phyloP scores from a whole-genome alignment of 768 basidiomycete species.

The Pisolithus albus region DNA sequence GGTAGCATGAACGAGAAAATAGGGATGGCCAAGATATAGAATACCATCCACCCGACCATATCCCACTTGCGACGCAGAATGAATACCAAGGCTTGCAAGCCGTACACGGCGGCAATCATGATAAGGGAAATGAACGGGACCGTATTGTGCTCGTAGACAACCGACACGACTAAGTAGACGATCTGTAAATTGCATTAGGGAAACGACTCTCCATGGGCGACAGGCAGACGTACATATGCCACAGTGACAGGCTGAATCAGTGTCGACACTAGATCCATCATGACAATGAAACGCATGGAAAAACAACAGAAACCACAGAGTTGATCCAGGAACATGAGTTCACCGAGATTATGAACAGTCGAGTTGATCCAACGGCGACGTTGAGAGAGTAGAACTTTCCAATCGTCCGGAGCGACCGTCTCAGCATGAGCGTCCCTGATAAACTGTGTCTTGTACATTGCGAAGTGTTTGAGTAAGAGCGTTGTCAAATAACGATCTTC shows the following conservation, averaged over 20 bases:
- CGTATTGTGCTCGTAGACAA: conserved; percentile 54
- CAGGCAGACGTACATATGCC: conserved; percentile 62
- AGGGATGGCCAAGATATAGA: conserved; percentile 94
- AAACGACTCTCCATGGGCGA: not conserved
- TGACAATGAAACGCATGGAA: conserved; percentile 97
- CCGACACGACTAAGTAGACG: conserved; percentile 80
- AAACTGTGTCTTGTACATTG: conserved; percentile 90
- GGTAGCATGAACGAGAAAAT: conserved; percentile 91
- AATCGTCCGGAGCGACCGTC: conserved; percentile 94
- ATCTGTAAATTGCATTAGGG: conserved; percentile 42
- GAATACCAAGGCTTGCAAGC: conserved; percentile 89
- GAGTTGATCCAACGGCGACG: conserved; percentile 99
- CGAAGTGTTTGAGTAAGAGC: conserved; percentile 92
- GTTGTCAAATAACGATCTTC: conserved; percentile 99
- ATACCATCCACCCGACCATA: conserved; percentile 96
- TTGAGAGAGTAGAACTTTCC: conserved; percentile 90
- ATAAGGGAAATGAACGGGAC: conserved; percentile 81
- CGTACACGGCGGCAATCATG: conserved; percentile 93
- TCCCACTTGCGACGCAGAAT: conserved; percentile 93
- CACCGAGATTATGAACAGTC: conserved; percentile 93
- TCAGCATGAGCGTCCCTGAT: conserved; percentile 89
- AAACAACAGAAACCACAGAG: conserved; percentile 98
- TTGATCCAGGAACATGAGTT: conserved; percentile 85
- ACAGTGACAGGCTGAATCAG: conserved; percentile 81
- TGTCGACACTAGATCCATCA: conserved; percentile 91